These are phyloP conservation scores for Stylosanthes scabra DNA, from an alignment of 331 rosid genomes.

Conservation along the genomic window DNA sequence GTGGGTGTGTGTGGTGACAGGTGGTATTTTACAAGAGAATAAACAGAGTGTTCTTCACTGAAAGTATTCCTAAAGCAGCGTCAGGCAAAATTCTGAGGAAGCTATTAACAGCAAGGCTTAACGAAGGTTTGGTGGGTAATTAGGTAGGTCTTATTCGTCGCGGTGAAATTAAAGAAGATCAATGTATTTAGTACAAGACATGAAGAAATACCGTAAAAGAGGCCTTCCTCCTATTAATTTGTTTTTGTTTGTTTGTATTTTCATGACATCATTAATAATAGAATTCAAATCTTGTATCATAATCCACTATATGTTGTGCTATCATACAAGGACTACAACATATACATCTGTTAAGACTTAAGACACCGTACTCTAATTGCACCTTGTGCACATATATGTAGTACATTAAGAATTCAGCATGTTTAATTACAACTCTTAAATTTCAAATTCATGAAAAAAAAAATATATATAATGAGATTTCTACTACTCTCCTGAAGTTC, in stretches of 20 bases:
- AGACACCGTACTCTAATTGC: too few relatives aligned
- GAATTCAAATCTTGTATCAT: not conserved
- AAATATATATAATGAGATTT: too few relatives aligned
- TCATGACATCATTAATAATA: too few relatives aligned
- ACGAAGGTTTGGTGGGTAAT: slow-evolving; percentile 40
- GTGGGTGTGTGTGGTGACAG: slow-evolving; percentile 39
- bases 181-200: not conserved
- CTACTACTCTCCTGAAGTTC: too few relatives aligned
- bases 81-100: slow-evolving; percentile 87
- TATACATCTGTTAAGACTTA: too few relatives aligned
- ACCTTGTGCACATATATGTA: too few relatives aligned
- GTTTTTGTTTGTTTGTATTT: slow-evolving; percentile 12
- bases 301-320: too few relatives aligned
- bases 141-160: not conserved
- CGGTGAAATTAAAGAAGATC: too few relatives aligned
- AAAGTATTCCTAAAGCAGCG: slow-evolving; percentile 76
- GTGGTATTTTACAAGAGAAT: slow-evolving; percentile 91
- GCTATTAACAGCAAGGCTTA: slow-evolving; percentile 62
- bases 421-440: too few relatives aligned
- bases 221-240: not conserved
- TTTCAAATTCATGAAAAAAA: too few relatives aligned
- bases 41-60: slow-evolving; percentile 66
- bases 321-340: too few relatives aligned
- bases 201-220: not conserved
- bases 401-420: too few relatives aligned